Evolutionary conservation across 495 filamentous ascomycete genomes (phyloP), one percentile per base, ranked within the genome.

Genomic region (Aspergillus egyptiacus): DNA sequence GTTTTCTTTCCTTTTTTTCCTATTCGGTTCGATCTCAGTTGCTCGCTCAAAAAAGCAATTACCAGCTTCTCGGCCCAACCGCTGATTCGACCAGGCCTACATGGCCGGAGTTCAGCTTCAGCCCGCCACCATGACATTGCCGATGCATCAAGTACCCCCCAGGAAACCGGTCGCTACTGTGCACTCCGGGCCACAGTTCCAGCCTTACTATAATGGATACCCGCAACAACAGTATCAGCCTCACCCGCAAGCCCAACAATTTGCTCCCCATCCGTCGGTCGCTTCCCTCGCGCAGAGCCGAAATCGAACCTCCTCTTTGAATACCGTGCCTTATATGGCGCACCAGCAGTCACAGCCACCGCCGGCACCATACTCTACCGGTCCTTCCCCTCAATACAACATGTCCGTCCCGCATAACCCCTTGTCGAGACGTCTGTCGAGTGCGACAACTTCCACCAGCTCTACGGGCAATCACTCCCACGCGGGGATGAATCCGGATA

Each of bases 401-500:
- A 66, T 67, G 66, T 60, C 54, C 23, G 53, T 58, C 38, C 60
- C 70, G 13, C 54, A 53, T 20, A 69, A 63, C 42, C 56, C 64
- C 15, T 78, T 70, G 57, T 66, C 80, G 47, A 79, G 85, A 47
- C 78, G 85, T 31, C 73, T 85, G 37, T 88, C 84, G n/a, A 84
- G 78, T 59, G 82, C 79, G 41, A 90, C 86, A 11, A 85, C 85
- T 41, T 87, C 83, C 48, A 87, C 82, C 9, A 69, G 51, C 50
- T 73, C 69, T 4, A 73, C 67, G 22, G 81, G 82, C 58, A 77
- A 75, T 50, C 57, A 62, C 27, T 32, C 59, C 67, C 68, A 63
- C 67, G 45, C 56, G 10, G 58, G 42, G 8, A 11, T 50, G 42
- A 41, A 74, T 60, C 65, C 69, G 34, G 82, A 86, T 55, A 80